A percentile compares a stretch with the other conserved stretches of the same genome.
Evolutionary conservation across 2,329 filamentous ascomycete genomes (phyloP).

Genomic region (Fusarium odoratissimum): DNA sequence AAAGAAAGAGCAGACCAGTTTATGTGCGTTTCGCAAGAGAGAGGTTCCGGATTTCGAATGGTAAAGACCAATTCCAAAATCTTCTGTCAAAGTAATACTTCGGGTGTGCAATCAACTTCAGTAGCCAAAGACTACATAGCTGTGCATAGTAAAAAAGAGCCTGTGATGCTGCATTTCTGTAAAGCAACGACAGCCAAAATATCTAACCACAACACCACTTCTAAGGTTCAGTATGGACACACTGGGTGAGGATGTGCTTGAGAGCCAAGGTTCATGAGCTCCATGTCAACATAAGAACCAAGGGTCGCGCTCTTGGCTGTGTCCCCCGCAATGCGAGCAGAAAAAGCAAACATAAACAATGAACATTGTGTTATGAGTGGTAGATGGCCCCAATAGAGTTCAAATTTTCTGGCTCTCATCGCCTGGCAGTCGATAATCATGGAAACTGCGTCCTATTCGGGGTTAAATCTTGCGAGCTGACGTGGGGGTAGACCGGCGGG

Average conservation of each 20-base stretch:
- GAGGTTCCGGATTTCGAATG: not conserved
- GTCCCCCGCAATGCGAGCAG: constrained; percentile 26
- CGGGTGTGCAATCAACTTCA: not conserved
- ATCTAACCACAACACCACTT: constrained; percentile 7
- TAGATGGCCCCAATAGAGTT: constrained; percentile 6
- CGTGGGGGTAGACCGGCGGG: constrained; percentile 31
- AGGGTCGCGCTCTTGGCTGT: constrained; percentile 16
- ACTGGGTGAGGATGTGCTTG: not conserved
- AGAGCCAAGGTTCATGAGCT: not conserved
- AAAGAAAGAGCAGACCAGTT: not conserved
- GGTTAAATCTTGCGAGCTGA: constrained; percentile 26
- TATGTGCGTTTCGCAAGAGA: not conserved
- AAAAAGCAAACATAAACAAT: constrained; percentile 34
- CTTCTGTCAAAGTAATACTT: not conserved
- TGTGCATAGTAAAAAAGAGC: not conserved
- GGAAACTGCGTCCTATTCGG: constrained; percentile 8
- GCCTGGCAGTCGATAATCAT: constrained; percentile 20
- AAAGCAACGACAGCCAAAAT: not conserved
- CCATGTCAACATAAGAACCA: constrained; percentile 22
- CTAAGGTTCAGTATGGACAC: constrained; percentile 15
- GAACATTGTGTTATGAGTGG: constrained; percentile 13
- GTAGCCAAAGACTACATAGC: not conserved
- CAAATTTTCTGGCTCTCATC: not conserved
- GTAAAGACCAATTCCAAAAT: not conserved
- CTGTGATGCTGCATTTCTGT: not conserved